Base-by-base conservation (phyloP, 495 filamentous ascomycete genomes). In the Saxophila tyrrhenica region DNA sequence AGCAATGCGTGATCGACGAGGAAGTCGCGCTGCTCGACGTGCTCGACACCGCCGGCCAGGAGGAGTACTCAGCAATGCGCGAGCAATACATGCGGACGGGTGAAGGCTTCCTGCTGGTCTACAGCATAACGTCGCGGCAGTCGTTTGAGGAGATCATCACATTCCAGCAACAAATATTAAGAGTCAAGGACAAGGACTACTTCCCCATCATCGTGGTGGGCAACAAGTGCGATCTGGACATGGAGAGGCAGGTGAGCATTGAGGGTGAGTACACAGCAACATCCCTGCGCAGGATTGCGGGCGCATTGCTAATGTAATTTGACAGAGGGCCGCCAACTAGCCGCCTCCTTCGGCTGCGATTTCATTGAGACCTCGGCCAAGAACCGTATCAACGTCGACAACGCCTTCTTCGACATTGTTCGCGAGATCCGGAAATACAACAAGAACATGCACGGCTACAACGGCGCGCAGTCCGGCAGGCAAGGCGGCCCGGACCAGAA, bases 11-110 rank as follows among this genome's bases (percentile, higher is more conserved):
- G 52, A 94, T 98, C 69, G 92, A 98, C 68, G 92, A 96, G 63
- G 92, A 97, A 70, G 87, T 96, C 59, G 94, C 92, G 42, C 79
- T 96, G 51, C 83, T 98, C 66, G 92, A 98, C 69, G 91, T 98
- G 51, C 83, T 98, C 63, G 92, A 98, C 69, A 98, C 92, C 47
- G 92, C 92, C 51, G 92, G 92, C 51, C 92, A 98, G 72, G 92
- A 98, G 71, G 92, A 98, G 72, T 98, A 98, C 74, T 95, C 90
- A 38, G 92, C 92, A 50, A 98, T 98, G 92, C 82, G 92, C 59
- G 92, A 98, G 74, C 92, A 98, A 74, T 98, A 98, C 78, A 98
- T 98, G 92, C 85, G 92, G 62, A 98, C 94, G 35, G 92, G 92
- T 65, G 92, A 98, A 73, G 92, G 92, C 42, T 98, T 98, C 73